phyloP scores from a whole-genome alignment of 2,329 filamentous ascomycete species.

The Cytospora mali region DNA sequence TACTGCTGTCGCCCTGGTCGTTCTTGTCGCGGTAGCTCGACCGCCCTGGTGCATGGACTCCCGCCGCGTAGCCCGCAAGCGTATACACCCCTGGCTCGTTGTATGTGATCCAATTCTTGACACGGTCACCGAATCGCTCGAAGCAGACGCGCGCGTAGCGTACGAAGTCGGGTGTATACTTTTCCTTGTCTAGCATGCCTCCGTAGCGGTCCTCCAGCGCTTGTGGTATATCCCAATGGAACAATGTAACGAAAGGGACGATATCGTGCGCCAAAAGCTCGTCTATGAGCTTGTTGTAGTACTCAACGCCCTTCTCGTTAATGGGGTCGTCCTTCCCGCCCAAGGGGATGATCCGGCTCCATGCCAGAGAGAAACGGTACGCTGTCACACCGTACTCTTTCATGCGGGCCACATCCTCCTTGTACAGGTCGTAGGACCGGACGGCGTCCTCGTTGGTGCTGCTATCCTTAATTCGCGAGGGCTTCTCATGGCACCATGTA shows the following conservation, averaged over 20 bases:
- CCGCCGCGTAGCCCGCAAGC: constrained; percentile 40
- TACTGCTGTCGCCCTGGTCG: constrained; percentile 38
- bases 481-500: constrained; percentile 40
- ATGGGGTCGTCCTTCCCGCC: constrained; percentile 64
- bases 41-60: constrained; percentile 38
- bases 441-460: constrained; percentile 44
- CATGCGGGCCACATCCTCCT: constrained; percentile 60
- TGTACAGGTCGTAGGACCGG: constrained; percentile 45
- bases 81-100: constrained; percentile 41
- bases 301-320: constrained; percentile 61
- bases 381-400: constrained; percentile 60
- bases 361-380: constrained; percentile 67
- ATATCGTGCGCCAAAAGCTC: constrained; percentile 60
- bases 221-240: constrained; percentile 67
- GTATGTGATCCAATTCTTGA: constrained; percentile 60
- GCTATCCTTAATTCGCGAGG: constrained; percentile 43
- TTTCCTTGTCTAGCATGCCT: constrained; percentile 62
- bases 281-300: constrained; percentile 63
- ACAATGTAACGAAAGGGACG: constrained; percentile 61
- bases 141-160: constrained; percentile 62
- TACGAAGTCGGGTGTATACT: constrained; percentile 62
- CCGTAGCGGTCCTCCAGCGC: constrained; percentile 61
- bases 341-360: constrained; percentile 66
- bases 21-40: constrained; percentile 38
- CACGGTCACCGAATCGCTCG: constrained; percentile 56